Percentiles rank a stretch among this genome's conserved stretches.
Evolutionary conservation across 495 filamentous ascomycete species (phyloP).

Genomic region (Hypoxylon subgilvum): DNA sequence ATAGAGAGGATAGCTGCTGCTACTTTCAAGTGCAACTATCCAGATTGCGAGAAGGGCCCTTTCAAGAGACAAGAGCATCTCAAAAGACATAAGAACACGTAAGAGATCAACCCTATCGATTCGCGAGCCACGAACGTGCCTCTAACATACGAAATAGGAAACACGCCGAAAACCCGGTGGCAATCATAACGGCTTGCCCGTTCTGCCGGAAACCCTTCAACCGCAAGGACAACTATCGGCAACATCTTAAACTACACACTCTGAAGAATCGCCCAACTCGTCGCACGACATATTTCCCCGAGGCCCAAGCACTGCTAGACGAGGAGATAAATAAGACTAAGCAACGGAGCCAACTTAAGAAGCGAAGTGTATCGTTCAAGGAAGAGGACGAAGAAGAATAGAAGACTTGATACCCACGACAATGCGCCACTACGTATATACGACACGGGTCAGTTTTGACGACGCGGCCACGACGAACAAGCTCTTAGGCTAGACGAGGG

Average conservation of each 20-base stretch:
- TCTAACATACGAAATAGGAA: constrained; percentile 25
- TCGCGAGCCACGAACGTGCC: not conserved
- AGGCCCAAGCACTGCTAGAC: constrained; percentile 35
- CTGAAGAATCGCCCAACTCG: constrained; percentile 31
- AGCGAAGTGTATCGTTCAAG: constrained; percentile 14
- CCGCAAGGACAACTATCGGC: constrained; percentile 44
- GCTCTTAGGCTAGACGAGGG: constrained; percentile 19
- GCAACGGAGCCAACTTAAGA: constrained; percentile 32
- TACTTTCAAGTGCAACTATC: constrained; percentile 40
- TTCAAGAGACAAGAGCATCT: constrained; percentile 70
- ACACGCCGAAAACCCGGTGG: constrained; percentile 25
- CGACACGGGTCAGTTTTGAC: not conserved
- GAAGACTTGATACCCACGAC: constrained; percentile 6
- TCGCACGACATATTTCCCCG: constrained; percentile 39
- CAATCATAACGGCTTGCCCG: constrained; percentile 28
- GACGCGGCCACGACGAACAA: not conserved
- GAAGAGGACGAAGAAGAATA: constrained; percentile 11
- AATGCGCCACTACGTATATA: not conserved
- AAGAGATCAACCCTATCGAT: constrained; percentile 42
- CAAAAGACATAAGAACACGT: constrained; percentile 67
- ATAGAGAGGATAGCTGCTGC: constrained; percentile 34
- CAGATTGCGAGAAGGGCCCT: constrained; percentile 49
- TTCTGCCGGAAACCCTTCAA: constrained; percentile 44
- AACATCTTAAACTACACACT: constrained; percentile 51
- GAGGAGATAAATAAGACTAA: constrained; percentile 41